Percentiles rank a stretch among this genome's conserved stretches.
phyloP scores from a whole-genome alignment of 1,139 yeast genomes.

The Pichia sp. region DNA sequence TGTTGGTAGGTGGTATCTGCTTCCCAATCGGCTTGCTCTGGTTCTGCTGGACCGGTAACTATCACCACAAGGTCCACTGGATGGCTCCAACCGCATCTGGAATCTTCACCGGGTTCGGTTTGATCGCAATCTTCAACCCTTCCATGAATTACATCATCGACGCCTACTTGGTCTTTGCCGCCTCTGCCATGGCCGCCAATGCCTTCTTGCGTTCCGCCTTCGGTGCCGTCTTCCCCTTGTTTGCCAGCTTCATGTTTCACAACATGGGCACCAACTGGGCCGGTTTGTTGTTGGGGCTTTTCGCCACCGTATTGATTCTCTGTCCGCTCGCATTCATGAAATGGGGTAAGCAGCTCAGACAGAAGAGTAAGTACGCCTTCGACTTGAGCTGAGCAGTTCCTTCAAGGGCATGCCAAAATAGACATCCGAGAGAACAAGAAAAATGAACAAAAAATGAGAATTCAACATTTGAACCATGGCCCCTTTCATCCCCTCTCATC shows the following conservation, averaged over 20 bases:
- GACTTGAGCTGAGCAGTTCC: slow-evolving; percentile 24
- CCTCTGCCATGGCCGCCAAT: slow-evolving; percentile 87
- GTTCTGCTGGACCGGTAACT: slow-evolving; percentile 84
- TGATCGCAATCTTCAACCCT: slow-evolving; percentile 72
- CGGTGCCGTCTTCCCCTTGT: slow-evolving; percentile 79
- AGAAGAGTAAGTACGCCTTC: slow-evolving; percentile 63
- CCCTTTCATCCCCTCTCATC: no score
- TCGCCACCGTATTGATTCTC: slow-evolving; percentile 60
- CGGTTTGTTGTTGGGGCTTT: slow-evolving; percentile 67
- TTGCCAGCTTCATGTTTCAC: slow-evolving; percentile 68
- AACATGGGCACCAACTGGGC: slow-evolving; percentile 82
- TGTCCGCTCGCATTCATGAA: slow-evolving; percentile 70
- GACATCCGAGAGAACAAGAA: no score
- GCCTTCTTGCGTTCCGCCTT: slow-evolving; percentile 66
- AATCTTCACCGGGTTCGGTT: slow-evolving; percentile 66
- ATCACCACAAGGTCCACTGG: slow-evolving; percentile 67
- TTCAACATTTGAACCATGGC: no score
- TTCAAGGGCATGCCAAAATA: not conserved
- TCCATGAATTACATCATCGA: slow-evolving; percentile 79
- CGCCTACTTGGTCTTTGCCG: slow-evolving; percentile 73
- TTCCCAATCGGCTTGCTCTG: slow-evolving; percentile 79
- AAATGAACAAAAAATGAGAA: no score
- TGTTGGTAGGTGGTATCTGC: slow-evolving; percentile 63
- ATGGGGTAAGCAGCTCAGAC: slow-evolving; percentile 62
- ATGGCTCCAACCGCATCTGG: slow-evolving; percentile 81